Conservation (phyloP, 768 basidiomycete species). For the Amanita phalloides region DNA sequence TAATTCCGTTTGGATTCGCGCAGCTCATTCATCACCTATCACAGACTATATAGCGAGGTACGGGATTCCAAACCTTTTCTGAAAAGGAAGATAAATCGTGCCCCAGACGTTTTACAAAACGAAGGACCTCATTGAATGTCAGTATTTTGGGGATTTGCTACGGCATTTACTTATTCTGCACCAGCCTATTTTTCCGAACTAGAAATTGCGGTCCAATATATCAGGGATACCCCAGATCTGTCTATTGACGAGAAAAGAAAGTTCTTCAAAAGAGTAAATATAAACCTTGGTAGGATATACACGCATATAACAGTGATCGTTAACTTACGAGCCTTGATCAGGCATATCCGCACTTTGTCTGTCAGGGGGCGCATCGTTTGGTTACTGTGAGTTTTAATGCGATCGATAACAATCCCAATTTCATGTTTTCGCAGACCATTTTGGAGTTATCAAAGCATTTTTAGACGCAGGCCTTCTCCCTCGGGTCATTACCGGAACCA, state of each 20-base stretch:
- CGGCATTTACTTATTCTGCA: conserved; percentile 5
- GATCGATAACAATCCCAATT: background rate
- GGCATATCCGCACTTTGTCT: conserved; percentile 83
- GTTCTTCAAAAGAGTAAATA: conserved; percentile 85
- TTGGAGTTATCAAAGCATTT: conserved; percentile 89
- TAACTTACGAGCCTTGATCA: conserved; percentile 9
- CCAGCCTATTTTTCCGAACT: conserved; percentile 79
- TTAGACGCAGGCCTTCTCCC: conserved; percentile 80
- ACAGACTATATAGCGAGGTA: conserved; percentile 88
- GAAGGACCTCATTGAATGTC: conserved; percentile 83
- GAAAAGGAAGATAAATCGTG: conserved; percentile 4
- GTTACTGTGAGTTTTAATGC: conserved; percentile 59
- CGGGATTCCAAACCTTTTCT: conserved; percentile 20
- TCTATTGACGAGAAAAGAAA: conserved; percentile 81
- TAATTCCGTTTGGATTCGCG: background rate
- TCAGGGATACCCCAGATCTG: conserved; percentile 65
- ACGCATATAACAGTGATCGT: background rate
- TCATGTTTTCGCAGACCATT: conserved; percentile 46
- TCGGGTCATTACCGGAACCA: conserved; percentile 89
- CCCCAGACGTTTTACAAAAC: conserved; percentile 83
- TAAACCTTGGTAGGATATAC: conserved; percentile 56
- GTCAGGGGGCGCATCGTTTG: conserved; percentile 93
- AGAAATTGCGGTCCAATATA: conserved; percentile 60
- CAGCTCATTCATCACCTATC: background rate
- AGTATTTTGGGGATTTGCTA: conserved; percentile 10